Evolutionary conservation across 2,329 filamentous ascomycete genomes (phyloP).

Genomic region (Beauveria pseudobassiana): DNA sequence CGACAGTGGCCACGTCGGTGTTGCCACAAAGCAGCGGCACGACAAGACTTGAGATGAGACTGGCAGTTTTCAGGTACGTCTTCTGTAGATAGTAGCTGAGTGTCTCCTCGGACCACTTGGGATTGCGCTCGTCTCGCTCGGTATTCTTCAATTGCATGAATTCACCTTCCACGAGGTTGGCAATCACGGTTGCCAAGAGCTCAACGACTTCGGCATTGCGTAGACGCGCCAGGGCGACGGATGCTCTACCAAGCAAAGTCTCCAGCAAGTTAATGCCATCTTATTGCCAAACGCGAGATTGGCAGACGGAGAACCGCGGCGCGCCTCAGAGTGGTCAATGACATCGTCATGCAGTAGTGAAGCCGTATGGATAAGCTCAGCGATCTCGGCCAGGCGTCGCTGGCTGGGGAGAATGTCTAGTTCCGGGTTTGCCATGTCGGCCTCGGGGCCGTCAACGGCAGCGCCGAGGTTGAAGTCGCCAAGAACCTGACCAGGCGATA

Average conservation of each 20-base stretch:
- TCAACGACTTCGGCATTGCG: conserved; percentile 93
- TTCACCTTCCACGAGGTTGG: conserved; percentile 94
- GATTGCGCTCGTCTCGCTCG: conserved; percentile 74
- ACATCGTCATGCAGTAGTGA: conserved; percentile 97
- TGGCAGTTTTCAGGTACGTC: conserved; percentile 95
- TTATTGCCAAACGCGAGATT: conserved; percentile 98
- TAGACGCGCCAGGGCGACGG: conserved; percentile 82
- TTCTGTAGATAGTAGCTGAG: conserved; percentile 94
- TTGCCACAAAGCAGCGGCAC: conserved; percentile 78
- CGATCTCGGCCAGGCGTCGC: conserved; percentile 87
- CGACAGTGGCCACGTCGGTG: conserved; percentile 68
- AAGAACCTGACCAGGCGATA: conserved; percentile 53
- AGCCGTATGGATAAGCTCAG: conserved; percentile 93
- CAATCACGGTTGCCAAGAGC: conserved; percentile 89
- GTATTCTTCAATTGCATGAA: conserved; percentile 99
- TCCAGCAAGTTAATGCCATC: conserved; percentile 93
- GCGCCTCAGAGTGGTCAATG: conserved; percentile 83
- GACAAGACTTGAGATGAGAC: conserved; percentile 91
- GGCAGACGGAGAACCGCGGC: conserved; percentile 77
- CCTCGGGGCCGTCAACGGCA: conserved; percentile 32
- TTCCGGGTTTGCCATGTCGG: conserved; percentile 31
- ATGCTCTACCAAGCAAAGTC: conserved; percentile 91
- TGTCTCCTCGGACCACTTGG: conserved; percentile 79
- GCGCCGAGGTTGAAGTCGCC: conserved; percentile 65
- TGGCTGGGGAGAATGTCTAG: conserved; percentile 85